These are phyloP conservation scores for Centrapalus pauciflorus DNA, from an alignment of 129 eudicot genomes.

Conservation along the genomic window DNA sequence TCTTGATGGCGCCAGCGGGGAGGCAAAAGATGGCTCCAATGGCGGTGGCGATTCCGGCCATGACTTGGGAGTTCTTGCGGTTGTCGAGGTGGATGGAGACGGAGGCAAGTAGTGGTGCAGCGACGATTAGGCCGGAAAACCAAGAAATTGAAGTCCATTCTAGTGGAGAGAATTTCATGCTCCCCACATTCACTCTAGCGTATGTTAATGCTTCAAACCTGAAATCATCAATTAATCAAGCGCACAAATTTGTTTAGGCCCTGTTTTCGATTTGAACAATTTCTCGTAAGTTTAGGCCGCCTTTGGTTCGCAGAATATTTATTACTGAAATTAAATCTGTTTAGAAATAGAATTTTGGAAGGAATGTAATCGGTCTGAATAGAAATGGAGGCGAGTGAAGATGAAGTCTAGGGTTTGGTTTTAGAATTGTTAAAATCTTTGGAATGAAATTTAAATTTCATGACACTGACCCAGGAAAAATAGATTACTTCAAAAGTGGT, in stretches of 20 bases:
- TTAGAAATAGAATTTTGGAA: no score
- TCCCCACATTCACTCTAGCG: conserved; percentile 32
- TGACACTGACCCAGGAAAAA: no score
- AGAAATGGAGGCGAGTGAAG: not conserved
- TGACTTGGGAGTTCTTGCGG: conserved; percentile 51
- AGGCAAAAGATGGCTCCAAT: conserved; percentile 74
- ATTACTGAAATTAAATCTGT: no score
- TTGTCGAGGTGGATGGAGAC: conserved; percentile 66
- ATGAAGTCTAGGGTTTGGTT: no score
- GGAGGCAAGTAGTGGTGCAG: conserved; percentile 54
- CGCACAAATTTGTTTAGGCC: not conserved
- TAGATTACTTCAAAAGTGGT: no score
- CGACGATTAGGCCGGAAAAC: conserved; percentile 51
- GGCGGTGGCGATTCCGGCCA: conserved; percentile 58
- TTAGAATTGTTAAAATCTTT: no score
- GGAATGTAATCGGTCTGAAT: no score
- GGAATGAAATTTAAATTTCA: no score
- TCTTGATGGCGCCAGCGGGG: conserved; percentile 69
- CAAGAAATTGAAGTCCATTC: conserved; percentile 86
- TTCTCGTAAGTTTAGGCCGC: no score
- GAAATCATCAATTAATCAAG: conserved; percentile 4
- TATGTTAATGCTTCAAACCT: conserved; percentile 55
- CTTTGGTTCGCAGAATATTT: no score
- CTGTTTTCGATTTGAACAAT: no score
- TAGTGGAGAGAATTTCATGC: conserved; percentile 44